Conservation (phyloP, 2,329 filamentous ascomycete genomes). For the Chaetomium globosum region DNA sequence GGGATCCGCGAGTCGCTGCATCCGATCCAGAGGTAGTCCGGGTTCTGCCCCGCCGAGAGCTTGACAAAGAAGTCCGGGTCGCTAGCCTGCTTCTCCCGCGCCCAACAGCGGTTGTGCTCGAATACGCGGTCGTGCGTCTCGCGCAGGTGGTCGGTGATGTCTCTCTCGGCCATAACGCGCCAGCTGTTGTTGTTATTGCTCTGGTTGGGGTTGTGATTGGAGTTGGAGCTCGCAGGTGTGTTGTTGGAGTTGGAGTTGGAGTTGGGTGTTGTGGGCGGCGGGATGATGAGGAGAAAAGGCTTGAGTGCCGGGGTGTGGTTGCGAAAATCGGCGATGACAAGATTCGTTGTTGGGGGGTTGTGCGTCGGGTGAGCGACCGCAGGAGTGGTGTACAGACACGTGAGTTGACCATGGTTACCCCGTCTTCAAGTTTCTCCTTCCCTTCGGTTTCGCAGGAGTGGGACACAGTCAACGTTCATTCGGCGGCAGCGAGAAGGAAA, state of each 20-base stretch:
- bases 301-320: constrained; percentile 1
- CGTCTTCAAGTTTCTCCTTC: constrained; percentile 1
- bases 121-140: constrained; percentile 69
- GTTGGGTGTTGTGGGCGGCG: background rate
- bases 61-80: constrained; percentile 69
- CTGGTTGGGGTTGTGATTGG: constrained; percentile 10
- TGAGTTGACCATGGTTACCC: constrained; percentile 24
- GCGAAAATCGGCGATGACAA: constrained; percentile 6
- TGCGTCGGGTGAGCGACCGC: constrained; percentile 17
- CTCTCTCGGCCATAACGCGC: constrained; percentile 40
- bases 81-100: constrained; percentile 56
- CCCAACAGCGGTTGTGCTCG: constrained; percentile 69
- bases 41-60: constrained; percentile 65
- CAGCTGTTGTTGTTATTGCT: constrained; percentile 17
- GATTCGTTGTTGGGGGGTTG: constrained; percentile 4
- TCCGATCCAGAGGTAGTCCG: constrained; percentile 83
- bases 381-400: constrained; percentile 24
- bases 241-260: background rate
- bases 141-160: constrained; percentile 59
- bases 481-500: constrained; percentile 11
- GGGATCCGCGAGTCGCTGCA: constrained; percentile 90
- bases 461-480: background rate
- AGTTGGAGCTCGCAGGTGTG: background rate
- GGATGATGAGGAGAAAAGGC: constrained; percentile 9
- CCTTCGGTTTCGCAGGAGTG: background rate